These are phyloP conservation scores for Chenopodium album DNA, from an alignment of 148 eudicot species.

Conservation along the genomic window DNA sequence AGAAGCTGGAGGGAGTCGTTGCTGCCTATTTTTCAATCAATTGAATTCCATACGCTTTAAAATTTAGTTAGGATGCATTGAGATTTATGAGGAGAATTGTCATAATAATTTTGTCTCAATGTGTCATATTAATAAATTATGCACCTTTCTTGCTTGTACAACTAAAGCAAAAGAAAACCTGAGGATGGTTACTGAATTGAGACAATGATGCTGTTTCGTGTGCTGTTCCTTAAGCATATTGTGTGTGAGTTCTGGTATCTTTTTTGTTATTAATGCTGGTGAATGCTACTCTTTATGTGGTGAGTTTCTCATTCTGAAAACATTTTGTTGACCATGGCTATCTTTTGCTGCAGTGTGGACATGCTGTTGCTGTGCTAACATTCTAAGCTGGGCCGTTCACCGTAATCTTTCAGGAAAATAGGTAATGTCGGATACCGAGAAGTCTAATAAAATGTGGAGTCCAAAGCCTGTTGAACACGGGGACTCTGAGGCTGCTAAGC, in stretches of 20 bases:
- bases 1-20: neutral
- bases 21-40: neutral
- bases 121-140: conserved; percentile 35
- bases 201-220: neutral
- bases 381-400: neutral
- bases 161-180: conserved; percentile 46
- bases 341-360: neutral
- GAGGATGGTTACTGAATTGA: conserved; percentile 30
- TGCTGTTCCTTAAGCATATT: neutral
- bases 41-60: neutral
- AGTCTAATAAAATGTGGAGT: conserved; percentile 47
- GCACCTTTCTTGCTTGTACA: conserved; percentile 60
- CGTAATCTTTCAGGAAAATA: neutral
- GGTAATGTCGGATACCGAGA: conserved; percentile 61
- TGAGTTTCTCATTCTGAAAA: neutral
- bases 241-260: neutral
- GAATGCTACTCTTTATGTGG: neutral
- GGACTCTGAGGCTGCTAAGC: conserved; percentile 27
- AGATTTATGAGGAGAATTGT: neutral
- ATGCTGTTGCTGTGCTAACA: neutral
- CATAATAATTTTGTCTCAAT: neutral
- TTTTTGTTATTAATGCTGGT: neutral
- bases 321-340: neutral
- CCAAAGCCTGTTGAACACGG: conserved; percentile 58
- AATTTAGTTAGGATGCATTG: neutral